Evolutionary conservation across 1,139 yeast genomes (phyloP), one percentile per base, ranked within the genome.

Genomic region (Nematodospora anomalae): DNA sequence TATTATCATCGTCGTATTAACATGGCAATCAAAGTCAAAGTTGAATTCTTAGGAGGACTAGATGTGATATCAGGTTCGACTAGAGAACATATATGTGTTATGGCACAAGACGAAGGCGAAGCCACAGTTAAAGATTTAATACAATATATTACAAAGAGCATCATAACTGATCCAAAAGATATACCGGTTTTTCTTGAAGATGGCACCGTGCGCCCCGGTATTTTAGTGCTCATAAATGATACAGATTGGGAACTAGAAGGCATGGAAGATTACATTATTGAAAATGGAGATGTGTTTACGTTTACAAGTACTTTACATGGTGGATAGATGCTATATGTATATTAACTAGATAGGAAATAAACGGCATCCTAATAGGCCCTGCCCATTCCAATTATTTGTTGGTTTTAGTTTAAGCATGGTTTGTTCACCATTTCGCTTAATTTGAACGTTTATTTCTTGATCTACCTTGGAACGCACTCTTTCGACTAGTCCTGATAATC

Each of bases 201-300:
- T 50, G 95, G 71, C 5, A 74, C 73, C 2, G 80, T 85, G 6
- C 79, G 97, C 36, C 96, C 97, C 0, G 98, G 98, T 2, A 88
- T 92, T 30, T 67, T 92, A 45, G 96, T 92, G 6, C 71, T 92
- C 38, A 83, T 92, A 46, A 92, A 92, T 53, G 98, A 92, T 54
- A 82, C 96, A 1, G 98, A 92, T 62, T 92, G 98, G 98, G 98
- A 92, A 54, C 64, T 92, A 21, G 95, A 89, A 56, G 97, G 90
- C 9, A 89, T 82, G 61, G 92, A 86, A 51, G 83, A 78, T 7
- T 89, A 89, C 51, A 78, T 73, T 12, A 60, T 92, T 14, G 86
- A 86, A 54, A 65, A 75, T 32, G 83, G 87, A 11, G 98, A 92
- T 60, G 73, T 79, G 20, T 74, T 92, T 29, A 79, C 95, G 3